phyloP scores from a whole-genome alignment of 1,284 basidiomycete genomes.

The Pterulicium gracile region DNA sequence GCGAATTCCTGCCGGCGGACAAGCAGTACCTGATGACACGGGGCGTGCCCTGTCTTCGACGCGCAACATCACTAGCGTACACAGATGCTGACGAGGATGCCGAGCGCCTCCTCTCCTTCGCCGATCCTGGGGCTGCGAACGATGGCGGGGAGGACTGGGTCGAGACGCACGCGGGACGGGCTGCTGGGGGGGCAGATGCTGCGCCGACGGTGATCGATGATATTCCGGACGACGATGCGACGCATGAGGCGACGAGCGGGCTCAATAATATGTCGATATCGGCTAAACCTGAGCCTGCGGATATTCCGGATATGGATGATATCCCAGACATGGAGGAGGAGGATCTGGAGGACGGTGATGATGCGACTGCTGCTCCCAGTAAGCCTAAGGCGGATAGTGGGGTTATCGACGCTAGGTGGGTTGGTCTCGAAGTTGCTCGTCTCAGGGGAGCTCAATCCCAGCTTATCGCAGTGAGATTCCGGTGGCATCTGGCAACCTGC shows the following conservation, averaged over 20 bases:
- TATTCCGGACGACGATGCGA: conserved; percentile 66
- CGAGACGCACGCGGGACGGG: conserved; percentile 74
- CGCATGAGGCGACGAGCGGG: conserved; percentile 27
- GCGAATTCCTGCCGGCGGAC: conserved; percentile 88
- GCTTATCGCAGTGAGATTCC: conserved; percentile 37
- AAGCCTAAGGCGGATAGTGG: conserved; percentile 16
- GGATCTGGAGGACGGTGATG: conserved; percentile 73
- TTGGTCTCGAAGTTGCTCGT: conserved; percentile 1
- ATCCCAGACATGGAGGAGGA: conserved; percentile 91
- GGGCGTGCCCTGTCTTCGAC: conserved; percentile 86
- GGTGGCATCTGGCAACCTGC: conserved; percentile 68
- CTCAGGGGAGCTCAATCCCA: background rate
- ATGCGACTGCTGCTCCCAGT: conserved; percentile 63
- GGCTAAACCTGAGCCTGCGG: conserved; percentile 22
- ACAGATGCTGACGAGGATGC: conserved; percentile 93
- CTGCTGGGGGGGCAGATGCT: conserved; percentile 34
- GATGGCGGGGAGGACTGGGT: conserved; percentile 76
- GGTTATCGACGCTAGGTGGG: conserved; percentile 30
- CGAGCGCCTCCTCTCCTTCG: conserved; percentile 76
- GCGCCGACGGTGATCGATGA: conserved; percentile 63
- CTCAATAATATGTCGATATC: conserved; percentile 34
- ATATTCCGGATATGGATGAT: conserved; percentile 80
- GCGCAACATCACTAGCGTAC: conserved; percentile 86
- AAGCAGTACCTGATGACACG: conserved; percentile 96
- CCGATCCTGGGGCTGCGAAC: conserved; percentile 41